phyloP scores from a whole-genome alignment of 2,329 filamentous ascomycete species.

The Sordariomycetes sp. region DNA sequence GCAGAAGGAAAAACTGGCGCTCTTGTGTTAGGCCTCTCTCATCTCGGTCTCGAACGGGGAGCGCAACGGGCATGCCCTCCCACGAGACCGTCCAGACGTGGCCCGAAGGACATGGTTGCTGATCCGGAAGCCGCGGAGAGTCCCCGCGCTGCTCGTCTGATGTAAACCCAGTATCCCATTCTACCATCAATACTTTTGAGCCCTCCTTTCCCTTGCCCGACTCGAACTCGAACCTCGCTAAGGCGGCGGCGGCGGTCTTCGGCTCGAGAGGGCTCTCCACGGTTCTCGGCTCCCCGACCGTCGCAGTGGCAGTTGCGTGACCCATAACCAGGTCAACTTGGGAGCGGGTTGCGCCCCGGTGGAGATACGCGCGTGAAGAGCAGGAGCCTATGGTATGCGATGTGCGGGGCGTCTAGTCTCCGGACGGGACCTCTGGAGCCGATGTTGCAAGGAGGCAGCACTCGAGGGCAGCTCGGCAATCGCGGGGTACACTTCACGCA shows the following conservation, averaged over 20 bases:
- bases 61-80: constrained; percentile 60
- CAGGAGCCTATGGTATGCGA: background rate
- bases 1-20: constrained; percentile 72
- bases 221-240: constrained; percentile 83
- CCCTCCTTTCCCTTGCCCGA: constrained; percentile 66
- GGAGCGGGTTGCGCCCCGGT: background rate
- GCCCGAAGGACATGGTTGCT: background rate
- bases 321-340: background rate
- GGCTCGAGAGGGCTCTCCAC: constrained; percentile 28
- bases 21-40: constrained; percentile 28
- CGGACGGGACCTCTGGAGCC: background rate
- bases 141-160: background rate
- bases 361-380: background rate
- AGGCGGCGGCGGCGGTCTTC: constrained; percentile 47
- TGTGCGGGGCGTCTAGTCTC: background rate
- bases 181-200: constrained; percentile 87
- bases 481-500: background rate
- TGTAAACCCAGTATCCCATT: constrained; percentile 43
- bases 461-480: background rate
- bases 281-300: background rate
- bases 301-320: background rate
- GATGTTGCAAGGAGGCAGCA: background rate
- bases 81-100: constrained; percentile 66
- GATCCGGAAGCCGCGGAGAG: background rate
- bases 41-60: constrained; percentile 30